Evolutionary conservation across 805 yeast genomes (phyloP).

Genomic region (Zygosaccharomyces pseudorouxii): DNA sequence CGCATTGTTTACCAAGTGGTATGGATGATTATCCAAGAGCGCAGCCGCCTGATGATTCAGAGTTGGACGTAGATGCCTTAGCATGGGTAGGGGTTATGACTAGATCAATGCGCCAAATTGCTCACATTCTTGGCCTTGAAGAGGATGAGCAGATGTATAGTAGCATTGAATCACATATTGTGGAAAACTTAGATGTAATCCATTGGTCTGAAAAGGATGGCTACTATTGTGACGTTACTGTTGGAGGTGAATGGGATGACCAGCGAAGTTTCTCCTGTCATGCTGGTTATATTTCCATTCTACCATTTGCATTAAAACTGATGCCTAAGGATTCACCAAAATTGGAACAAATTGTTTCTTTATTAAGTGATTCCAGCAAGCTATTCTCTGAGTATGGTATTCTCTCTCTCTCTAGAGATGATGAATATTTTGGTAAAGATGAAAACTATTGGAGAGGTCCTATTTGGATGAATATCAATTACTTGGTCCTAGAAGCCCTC

Average conservation of each 20-base stretch:
- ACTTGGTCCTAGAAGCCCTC: constrained; percentile 68
- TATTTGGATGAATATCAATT: constrained; percentile 89
- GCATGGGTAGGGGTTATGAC: constrained; percentile 96
- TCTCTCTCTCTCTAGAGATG: constrained; percentile 69
- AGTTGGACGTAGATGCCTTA: constrained; percentile 81
- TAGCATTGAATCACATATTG: constrained; percentile 50
- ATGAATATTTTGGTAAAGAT: constrained; percentile 60
- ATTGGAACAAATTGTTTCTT: constrained; percentile 48
- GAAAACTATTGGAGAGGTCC: constrained; percentile 97
- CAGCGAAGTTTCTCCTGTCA: constrained; percentile 63
- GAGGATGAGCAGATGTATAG: constrained; percentile 57
- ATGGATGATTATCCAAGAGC: constrained; percentile 94
- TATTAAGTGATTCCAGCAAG: constrained; percentile 63
- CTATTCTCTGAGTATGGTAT: constrained; percentile 78
- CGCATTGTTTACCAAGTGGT: constrained; percentile 89
- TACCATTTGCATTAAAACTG: constrained; percentile 77
- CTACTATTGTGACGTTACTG: constrained; percentile 78
- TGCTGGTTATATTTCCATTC: constrained; percentile 78
- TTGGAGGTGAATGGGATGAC: constrained; percentile 62
- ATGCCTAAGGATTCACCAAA: constrained; percentile 47
- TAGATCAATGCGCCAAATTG: constrained; percentile 68
- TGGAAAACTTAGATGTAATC: constrained; percentile 59
- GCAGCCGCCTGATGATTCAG: constrained; percentile 74
- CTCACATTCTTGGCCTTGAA: constrained; percentile 51
- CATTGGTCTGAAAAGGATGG: constrained; percentile 74